Percentiles rank a stretch among this genome's conserved stretches.
phyloP scores from a whole-genome alignment of 2,329 filamentous ascomycete species.

The Huntiella moniliformis region DNA sequence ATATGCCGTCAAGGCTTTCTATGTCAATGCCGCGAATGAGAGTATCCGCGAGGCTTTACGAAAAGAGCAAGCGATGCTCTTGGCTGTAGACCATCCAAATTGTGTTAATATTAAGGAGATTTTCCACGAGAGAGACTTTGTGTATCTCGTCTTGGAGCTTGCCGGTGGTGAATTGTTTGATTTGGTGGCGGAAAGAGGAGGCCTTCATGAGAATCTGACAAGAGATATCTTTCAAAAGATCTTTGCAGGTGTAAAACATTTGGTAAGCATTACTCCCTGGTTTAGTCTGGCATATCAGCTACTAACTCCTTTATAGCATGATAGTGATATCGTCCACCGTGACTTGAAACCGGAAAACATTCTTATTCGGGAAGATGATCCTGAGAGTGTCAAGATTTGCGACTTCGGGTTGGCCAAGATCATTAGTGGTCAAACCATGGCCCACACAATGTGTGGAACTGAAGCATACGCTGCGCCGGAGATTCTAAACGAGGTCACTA shows the following conservation, averaged over 20 bases:
- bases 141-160: constrained; percentile 83
- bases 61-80: constrained; percentile 89
- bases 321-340: constrained; percentile 89
- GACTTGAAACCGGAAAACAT: constrained; percentile 99
- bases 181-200: constrained; percentile 77
- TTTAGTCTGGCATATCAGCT: neutral
- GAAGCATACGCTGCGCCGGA: constrained; percentile 94
- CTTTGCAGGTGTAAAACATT: constrained; percentile 84
- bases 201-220: constrained; percentile 65
- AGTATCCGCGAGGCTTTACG: constrained; percentile 39
- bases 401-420: constrained; percentile 98
- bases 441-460: constrained; percentile 89
- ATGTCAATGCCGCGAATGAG: constrained; percentile 45
- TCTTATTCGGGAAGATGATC: constrained; percentile 62
- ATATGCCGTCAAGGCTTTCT: constrained; percentile 89
- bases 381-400: constrained; percentile 74
- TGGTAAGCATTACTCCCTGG: constrained; percentile 39
- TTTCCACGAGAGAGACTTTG: constrained; percentile 76
- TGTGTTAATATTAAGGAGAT: constrained; percentile 87
- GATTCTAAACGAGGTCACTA: constrained; percentile 53
- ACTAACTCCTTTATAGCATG: constrained; percentile 42
- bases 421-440: constrained; percentile 95
- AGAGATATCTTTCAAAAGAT: constrained; percentile 79
- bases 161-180: constrained; percentile 93
- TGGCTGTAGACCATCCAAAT: constrained; percentile 91